phyloP scores from a whole-genome alignment of 306 rosid genomes.

The Myrica gale region DNA sequence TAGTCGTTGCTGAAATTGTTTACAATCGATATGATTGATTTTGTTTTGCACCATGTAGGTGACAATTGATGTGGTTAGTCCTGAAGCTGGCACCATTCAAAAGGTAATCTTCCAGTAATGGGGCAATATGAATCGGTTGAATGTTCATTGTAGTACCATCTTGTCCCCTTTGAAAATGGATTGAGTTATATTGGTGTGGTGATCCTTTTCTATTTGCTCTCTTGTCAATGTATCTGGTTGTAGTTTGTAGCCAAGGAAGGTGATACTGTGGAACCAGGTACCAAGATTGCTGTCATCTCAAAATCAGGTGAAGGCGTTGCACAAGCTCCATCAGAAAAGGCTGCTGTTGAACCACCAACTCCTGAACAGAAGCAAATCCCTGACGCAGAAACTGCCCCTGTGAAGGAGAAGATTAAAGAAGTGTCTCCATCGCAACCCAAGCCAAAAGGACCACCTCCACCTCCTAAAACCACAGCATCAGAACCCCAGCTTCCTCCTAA shows the following conservation, averaged over 20 bases:
- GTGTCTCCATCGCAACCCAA: slow-evolving; percentile 41
- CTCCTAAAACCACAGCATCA: slow-evolving; percentile 47
- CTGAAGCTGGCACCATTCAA: slow-evolving; percentile 67
- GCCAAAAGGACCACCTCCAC: slow-evolving; percentile 70
- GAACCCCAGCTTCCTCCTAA: slow-evolving; percentile 59
- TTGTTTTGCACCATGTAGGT: slow-evolving; percentile 44
- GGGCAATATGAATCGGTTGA: slow-evolving; percentile 4
- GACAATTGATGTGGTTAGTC: slow-evolving; percentile 80
- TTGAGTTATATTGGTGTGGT: slow-evolving; percentile 16
- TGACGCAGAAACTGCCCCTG: slow-evolving; percentile 43
- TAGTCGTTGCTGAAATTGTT: background rate
- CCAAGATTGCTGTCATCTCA: slow-evolving; percentile 82
- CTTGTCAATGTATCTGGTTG: slow-evolving; percentile 16
- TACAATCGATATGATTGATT: slow-evolving; percentile 6
- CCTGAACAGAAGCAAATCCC: slow-evolving; percentile 47
- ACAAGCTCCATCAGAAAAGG: slow-evolving; percentile 59
- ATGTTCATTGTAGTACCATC: background rate
- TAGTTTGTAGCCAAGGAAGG: slow-evolving; percentile 83
- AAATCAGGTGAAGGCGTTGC: slow-evolving; percentile 70
- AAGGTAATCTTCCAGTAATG: slow-evolving; percentile 46
- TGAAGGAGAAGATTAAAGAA: slow-evolving; percentile 46
- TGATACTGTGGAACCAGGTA: slow-evolving; percentile 80
- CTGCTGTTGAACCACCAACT: slow-evolving; percentile 42
- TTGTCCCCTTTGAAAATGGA: background rate
- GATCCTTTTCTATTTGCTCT: slow-evolving; percentile 9